Evolutionary conservation across 108 stramenopile species (phyloP).

Genomic region (Cylindrotheca fusiformis): DNA sequence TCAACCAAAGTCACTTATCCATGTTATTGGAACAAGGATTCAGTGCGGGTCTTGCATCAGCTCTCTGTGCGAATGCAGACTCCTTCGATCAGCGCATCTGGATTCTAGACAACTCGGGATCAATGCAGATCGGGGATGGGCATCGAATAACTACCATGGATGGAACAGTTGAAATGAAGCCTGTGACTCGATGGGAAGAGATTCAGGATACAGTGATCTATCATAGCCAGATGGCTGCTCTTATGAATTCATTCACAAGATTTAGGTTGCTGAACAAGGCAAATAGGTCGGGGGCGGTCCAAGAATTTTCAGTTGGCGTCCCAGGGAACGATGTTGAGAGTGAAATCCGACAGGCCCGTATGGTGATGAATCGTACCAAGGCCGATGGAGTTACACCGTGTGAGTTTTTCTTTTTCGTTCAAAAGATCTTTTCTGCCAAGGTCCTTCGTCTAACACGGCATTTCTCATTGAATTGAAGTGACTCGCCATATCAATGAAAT

Average conservation of each 20-base stretch:
- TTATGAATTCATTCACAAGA: conserved; percentile 50
- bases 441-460: neutral
- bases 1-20: neutral
- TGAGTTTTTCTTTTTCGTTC: neutral
- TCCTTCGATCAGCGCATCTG: conserved; percentile 45
- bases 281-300: conserved; percentile 24
- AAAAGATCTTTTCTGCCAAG: neutral
- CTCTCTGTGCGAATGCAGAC: conserved; percentile 7
- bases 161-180: conserved; percentile 18
- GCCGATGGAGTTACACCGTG: conserved; percentile 73
- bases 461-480: neutral
- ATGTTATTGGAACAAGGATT: conserved; percentile 18
- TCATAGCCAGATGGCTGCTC: conserved; percentile 59
- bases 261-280: conserved; percentile 65
- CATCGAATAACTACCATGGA: conserved; percentile 22
- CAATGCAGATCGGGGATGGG: conserved; percentile 38
- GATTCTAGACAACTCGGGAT: conserved; percentile 78
- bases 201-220: conserved; percentile 58
- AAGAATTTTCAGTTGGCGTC: conserved; percentile 49
- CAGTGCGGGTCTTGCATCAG: conserved; percentile 15
- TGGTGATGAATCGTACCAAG: conserved; percentile 43
- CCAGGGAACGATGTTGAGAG: conserved; percentile 21
- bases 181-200: conserved; percentile 66
- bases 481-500: conserved; percentile 19
- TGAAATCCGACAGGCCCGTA: conserved; percentile 40